phyloP scores from a whole-genome alignment of 768 basidiomycete genomes.

The Trametes elegans region DNA sequence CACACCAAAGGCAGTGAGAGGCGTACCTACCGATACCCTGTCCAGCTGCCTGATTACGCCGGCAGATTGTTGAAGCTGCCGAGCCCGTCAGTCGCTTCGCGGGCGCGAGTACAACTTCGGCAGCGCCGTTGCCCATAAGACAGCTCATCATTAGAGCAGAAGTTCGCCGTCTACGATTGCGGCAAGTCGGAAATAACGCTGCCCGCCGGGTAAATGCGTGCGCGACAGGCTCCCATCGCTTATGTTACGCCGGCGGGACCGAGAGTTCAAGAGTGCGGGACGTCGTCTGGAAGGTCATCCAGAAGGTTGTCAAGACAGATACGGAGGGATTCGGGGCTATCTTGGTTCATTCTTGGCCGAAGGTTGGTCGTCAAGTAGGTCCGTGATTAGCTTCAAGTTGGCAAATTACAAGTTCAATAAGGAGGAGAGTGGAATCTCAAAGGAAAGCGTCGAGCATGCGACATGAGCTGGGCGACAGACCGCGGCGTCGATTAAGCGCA shows the following conservation, averaged over 20 bases:
- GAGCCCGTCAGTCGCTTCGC: background rate
- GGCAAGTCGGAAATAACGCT: background rate
- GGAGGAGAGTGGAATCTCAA: background rate
- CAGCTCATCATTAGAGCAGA: background rate
- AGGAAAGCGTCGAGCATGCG: no score
- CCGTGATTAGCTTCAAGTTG: no score
- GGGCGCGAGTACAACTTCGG: background rate
- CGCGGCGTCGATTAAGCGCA: no score
- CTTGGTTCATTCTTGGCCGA: background rate
- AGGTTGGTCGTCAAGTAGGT: background rate
- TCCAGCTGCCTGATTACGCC: background rate
- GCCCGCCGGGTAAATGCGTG: background rate
- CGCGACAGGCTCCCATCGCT: conserved; percentile 3
- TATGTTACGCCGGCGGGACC: background rate
- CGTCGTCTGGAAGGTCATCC: background rate
- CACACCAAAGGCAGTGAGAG: conserved; percentile 2
- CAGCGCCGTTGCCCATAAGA: background rate
- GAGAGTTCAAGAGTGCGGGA: background rate
- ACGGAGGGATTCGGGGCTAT: background rate
- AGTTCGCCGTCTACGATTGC: background rate
- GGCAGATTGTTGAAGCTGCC: background rate
- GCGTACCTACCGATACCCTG: background rate
- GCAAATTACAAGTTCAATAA: background rate
- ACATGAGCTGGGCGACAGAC: no score
- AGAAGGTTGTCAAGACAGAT: conserved; percentile 1